These are phyloP conservation scores for Sphaerulina populicola DNA, from an alignment of 2,329 filamentous ascomycete species.

Conservation along the genomic window DNA sequence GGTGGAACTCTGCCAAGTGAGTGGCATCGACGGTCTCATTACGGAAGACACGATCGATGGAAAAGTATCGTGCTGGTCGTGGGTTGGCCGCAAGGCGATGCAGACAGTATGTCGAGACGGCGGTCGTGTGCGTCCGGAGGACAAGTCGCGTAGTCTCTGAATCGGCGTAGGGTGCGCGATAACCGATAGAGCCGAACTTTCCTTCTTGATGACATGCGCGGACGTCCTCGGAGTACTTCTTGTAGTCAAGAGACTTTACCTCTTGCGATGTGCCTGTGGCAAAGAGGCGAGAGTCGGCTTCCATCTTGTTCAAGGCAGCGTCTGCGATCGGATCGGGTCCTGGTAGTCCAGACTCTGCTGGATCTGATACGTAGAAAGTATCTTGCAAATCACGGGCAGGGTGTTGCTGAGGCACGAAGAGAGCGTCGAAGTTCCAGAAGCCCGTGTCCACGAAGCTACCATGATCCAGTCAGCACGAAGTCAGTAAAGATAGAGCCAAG, in stretches of 20 bases:
- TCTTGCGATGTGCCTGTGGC: conserved; percentile 29
- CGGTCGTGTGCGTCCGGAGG: conserved; percentile 91
- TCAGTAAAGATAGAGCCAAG: conserved; percentile 40
- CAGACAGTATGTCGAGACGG: conserved; percentile 82
- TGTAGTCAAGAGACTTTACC: conserved; percentile 52
- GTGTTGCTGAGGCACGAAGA: conserved; percentile 96
- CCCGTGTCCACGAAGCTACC: conserved; percentile 77
- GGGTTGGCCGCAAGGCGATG: conserved; percentile 79
- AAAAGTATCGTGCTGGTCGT: conserved; percentile 90
- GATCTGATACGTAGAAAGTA: conserved; percentile 96
- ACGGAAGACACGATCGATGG: conserved; percentile 94
- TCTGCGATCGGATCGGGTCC: conserved; percentile 48
- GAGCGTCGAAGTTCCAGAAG: conserved; percentile 98
- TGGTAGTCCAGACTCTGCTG: conserved; percentile 61
- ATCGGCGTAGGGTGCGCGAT: conserved; percentile 86
- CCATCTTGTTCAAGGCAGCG: conserved; percentile 43
- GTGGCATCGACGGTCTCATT: conserved; percentile 97
- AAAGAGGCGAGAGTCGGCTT: conserved; percentile 44
- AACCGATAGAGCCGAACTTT: conserved; percentile 90
- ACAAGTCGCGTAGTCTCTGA: conserved; percentile 82
- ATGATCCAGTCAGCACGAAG: conserved; percentile 6
- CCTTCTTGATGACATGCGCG: conserved; percentile 80
- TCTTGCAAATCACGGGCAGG: conserved; percentile 95
- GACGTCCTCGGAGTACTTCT: conserved; percentile 81
- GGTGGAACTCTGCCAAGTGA: conserved; percentile 95